Conservation (phyloP, 2,329 filamentous ascomycete genomes). For the Colletotrichum sojae region DNA sequence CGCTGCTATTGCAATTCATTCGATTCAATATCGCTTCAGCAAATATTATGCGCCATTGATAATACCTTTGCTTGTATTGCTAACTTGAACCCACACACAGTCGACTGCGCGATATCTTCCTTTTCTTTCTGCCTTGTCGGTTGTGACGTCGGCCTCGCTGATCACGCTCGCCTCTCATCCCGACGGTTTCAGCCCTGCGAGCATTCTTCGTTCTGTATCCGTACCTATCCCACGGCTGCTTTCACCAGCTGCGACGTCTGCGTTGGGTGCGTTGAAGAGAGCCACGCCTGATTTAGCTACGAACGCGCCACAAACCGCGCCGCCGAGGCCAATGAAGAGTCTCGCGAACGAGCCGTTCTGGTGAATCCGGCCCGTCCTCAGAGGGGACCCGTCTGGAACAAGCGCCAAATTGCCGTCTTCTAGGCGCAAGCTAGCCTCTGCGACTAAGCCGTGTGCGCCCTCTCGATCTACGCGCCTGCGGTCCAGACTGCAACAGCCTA, state of each 20-base stretch:
- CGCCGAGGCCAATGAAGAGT: constrained; percentile 30
- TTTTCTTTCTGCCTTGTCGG: background rate
- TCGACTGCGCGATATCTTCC: background rate
- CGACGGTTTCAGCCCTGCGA: constrained; percentile 34
- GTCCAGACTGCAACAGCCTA: constrained; percentile 28
- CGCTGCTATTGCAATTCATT: background rate
- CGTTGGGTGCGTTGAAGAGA: background rate
- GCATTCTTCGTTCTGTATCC: constrained; percentile 5
- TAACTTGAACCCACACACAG: background rate
- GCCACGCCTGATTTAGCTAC: constrained; percentile 29
- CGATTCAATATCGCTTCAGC: background rate
- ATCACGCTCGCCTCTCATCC: background rate
- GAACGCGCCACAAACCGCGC: constrained; percentile 30
- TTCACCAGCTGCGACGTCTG: constrained; percentile 4
- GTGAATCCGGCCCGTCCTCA: constrained; percentile 38
- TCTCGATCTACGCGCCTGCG: constrained; percentile 20
- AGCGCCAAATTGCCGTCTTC: constrained; percentile 24
- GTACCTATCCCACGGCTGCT: constrained; percentile 20
- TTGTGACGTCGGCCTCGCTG: constrained; percentile 24
- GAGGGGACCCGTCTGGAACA: constrained; percentile 28
- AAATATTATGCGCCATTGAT: background rate
- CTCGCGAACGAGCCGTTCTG: constrained; percentile 28
- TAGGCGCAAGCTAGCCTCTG: constrained; percentile 27
- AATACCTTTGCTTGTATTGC: constrained; percentile 1
- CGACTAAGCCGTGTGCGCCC: constrained; percentile 17